These are phyloP conservation scores for Zygoascus flipseniorum DNA, from an alignment of 805 yeast genomes.

Conservation along the genomic window DNA sequence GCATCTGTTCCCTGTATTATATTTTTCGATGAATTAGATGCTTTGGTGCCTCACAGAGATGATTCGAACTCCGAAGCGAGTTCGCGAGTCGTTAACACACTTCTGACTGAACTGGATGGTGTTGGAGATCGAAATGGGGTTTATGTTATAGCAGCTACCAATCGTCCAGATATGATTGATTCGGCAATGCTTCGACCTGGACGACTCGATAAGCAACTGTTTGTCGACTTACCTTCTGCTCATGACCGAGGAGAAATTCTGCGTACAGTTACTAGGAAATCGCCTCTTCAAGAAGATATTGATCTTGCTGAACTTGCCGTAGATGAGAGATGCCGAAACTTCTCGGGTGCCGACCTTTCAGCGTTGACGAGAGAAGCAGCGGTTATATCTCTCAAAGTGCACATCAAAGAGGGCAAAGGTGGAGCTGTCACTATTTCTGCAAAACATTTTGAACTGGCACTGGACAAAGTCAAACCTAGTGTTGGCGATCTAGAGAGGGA, in stretches of 20 bases:
- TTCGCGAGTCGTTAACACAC: conserved; percentile 87
- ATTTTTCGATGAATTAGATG: conserved; percentile 93
- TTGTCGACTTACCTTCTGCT: conserved; percentile 78
- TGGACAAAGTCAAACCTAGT: conserved; percentile 74
- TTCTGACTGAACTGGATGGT: conserved; percentile 92
- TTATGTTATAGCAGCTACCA: conserved; percentile 93
- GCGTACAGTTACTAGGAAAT: conserved; percentile 60
- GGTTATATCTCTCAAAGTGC: conserved; percentile 40
- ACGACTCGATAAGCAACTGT: conserved; percentile 84
- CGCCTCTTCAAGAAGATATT: conserved; percentile 64
- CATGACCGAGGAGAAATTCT: conserved; percentile 76
- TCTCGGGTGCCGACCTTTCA: conserved; percentile 93
- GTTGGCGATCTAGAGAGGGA: conserved; percentile 78
- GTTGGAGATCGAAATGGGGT: conserved; percentile 87
- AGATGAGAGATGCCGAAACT: conserved; percentile 77
- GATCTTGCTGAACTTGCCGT: conserved; percentile 54
- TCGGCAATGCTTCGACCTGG: conserved; percentile 98
- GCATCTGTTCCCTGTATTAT: conserved; percentile 93
- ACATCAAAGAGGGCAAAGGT: conserved; percentile 32
- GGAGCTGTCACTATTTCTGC: conserved; percentile 40
- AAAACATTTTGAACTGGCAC: conserved; percentile 63
- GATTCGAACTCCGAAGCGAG: conserved; percentile 80
- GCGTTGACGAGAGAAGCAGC: conserved; percentile 83
- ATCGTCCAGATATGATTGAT: conserved; percentile 96
- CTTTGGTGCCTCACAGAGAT: conserved; percentile 91